phyloP scores from a whole-genome alignment of 306 rosid genomes.

The Cucurbita maxima region DNA sequence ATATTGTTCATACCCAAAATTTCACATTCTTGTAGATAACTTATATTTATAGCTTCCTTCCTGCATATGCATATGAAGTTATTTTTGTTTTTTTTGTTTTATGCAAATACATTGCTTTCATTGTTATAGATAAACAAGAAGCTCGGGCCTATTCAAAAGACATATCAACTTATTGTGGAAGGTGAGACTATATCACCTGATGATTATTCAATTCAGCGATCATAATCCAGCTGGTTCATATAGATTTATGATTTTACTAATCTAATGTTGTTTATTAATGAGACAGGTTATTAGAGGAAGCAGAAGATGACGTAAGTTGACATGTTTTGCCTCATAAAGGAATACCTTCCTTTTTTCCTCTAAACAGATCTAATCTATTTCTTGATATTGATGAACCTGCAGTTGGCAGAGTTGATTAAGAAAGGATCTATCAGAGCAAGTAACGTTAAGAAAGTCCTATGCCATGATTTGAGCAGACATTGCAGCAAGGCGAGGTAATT shows the following conservation, averaged over 20 bases:
- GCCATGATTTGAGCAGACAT: conserved; percentile 79
- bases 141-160: conserved; percentile 77
- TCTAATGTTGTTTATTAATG: conserved; percentile 26
- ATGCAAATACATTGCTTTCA: conserved; percentile 1
- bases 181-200: conserved; percentile 25
- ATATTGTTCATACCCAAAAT: background rate
- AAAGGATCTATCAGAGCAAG: conserved; percentile 64
- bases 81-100: background rate
- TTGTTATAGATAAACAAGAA: conserved; percentile 62
- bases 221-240: background rate
- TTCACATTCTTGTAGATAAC: background rate
- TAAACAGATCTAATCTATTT: background rate
- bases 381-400: conserved; percentile 9
- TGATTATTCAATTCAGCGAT: background rate
- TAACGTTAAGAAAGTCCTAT: conserved; percentile 72
- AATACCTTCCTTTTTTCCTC: background rate
- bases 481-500: conserved; percentile 55
- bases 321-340: background rate
- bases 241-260: background rate
- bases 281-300: conserved; percentile 75
- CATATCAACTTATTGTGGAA: conserved; percentile 78
- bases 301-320: conserved; percentile 72
- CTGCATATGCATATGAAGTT: background rate
- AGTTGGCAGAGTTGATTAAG: conserved; percentile 77
- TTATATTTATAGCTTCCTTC: background rate